Evolutionary conservation across 2,329 filamentous ascomycete species (phyloP).

Genomic region (Fusarium odoratissimum): DNA sequence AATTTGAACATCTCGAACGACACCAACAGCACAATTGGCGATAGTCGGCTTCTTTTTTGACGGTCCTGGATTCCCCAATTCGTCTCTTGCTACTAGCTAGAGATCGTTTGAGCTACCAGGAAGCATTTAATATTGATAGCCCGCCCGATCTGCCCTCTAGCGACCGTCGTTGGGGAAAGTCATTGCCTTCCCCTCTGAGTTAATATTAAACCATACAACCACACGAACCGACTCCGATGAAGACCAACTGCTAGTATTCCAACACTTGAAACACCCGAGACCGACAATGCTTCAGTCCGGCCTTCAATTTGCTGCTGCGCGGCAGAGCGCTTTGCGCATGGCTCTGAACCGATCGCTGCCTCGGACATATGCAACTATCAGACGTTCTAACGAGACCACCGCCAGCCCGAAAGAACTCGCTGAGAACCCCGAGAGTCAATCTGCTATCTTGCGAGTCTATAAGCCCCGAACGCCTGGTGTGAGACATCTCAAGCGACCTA

Average conservation of each 20-base stretch:
- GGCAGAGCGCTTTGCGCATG: conserved; percentile 47
- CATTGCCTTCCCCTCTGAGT: conserved; percentile 24
- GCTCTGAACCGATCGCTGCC: conserved; percentile 42
- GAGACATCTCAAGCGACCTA: conserved; percentile 88
- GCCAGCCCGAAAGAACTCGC: conserved; percentile 39
- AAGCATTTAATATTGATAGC: conserved; percentile 19
- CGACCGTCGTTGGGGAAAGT: conserved; percentile 21
- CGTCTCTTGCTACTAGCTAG: conserved; percentile 1
- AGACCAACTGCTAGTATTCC: conserved; percentile 4
- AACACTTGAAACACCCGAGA: not conserved
- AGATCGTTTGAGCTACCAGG: conserved; percentile 18
- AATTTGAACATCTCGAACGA: conserved; percentile 42
- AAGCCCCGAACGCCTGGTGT: conserved; percentile 93
- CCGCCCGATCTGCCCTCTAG: conserved; percentile 1
- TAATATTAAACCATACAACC: conserved; percentile 25
- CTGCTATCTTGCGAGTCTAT: conserved; percentile 79
- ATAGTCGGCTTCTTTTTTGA: conserved; percentile 32
- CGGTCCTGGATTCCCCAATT: conserved; percentile 22
- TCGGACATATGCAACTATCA: conserved; percentile 49
- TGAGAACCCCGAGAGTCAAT: conserved; percentile 47
- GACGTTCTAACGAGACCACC: conserved; percentile 33
- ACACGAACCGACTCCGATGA: conserved; percentile 30
- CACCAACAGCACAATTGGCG: conserved; percentile 30
- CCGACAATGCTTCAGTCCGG: conserved; percentile 49
- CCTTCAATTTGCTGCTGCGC: conserved; percentile 45